phyloP scores from a whole-genome alignment of 805 yeast species.

The Ogataea corticis region DNA sequence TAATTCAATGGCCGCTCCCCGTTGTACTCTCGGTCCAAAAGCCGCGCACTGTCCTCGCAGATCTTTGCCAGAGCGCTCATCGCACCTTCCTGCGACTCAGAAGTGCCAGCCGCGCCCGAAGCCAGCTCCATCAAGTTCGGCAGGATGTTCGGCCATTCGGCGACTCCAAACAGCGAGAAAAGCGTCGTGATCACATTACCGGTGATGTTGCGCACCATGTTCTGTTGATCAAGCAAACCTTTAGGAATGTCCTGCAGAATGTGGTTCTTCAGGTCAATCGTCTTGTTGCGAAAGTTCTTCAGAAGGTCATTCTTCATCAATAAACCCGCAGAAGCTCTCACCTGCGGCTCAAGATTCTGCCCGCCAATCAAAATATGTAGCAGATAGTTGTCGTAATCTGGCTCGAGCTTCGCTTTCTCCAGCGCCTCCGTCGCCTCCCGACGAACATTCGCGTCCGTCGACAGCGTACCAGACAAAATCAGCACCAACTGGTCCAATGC shows the following conservation, averaged over 20 bases:
- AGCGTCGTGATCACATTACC: conserved; percentile 88
- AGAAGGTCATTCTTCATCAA: conserved; percentile 76
- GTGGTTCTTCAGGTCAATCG: conserved; percentile 34
- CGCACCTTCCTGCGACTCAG: conserved; percentile 65
- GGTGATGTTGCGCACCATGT: conserved; percentile 80
- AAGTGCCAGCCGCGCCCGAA: conserved; percentile 43
- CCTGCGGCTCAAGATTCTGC: conserved; percentile 47
- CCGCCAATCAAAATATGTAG: conserved; percentile 65
- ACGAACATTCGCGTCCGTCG: conserved; percentile 56
- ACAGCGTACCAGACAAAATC: conserved; percentile 71
- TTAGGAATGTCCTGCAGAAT: conserved; percentile 38
- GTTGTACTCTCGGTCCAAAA: conserved; percentile 63
- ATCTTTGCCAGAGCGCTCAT: conserved; percentile 80
- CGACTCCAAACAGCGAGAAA: conserved; percentile 64
- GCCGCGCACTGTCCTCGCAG: conserved; percentile 79
- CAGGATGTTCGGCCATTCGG: conserved; percentile 73
- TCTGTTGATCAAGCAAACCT: conserved; percentile 53
- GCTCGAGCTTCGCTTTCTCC: conserved; percentile 64
- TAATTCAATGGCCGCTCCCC: conserved; percentile 68
- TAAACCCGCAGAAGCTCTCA: conserved; percentile 87
- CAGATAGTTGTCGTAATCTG: conserved; percentile 81
- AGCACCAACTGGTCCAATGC: conserved; percentile 63
- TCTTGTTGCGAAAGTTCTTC: conserved; percentile 34
- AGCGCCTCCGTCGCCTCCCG: conserved; percentile 72
- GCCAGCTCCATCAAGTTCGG: conserved; percentile 67